Evolutionary conservation across 306 rosid species (phyloP).

Genomic region (Sicyos edulis): DNA sequence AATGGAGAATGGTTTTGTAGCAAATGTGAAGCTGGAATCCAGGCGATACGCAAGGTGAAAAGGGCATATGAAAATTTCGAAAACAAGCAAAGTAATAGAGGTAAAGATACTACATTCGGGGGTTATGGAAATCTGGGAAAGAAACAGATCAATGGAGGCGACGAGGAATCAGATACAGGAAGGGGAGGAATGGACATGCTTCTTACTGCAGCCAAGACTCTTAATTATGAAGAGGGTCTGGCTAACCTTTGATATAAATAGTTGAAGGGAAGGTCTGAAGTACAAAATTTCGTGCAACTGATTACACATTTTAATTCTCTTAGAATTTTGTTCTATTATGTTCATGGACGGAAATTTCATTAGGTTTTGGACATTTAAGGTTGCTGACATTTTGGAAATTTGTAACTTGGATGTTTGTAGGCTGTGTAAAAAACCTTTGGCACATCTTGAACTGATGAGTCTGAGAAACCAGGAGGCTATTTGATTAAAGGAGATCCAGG

Average conservation of each 20-base stretch:
- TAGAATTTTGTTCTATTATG: constrained; percentile 16
- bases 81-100: constrained; percentile 30
- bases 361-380: constrained; percentile 16
- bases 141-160: constrained; percentile 32
- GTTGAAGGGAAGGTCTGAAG: constrained; percentile 15
- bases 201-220: constrained; percentile 65
- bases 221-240: constrained; percentile 50
- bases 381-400: constrained; percentile 11
- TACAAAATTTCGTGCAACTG: not conserved
- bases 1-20: constrained; percentile 75
- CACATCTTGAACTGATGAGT: constrained; percentile 10
- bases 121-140: constrained; percentile 25
- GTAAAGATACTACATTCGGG: constrained; percentile 32
- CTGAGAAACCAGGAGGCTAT: constrained; percentile 15
- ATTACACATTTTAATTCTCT: constrained; percentile 9
- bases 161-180: constrained; percentile 38
- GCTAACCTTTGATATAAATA: constrained; percentile 25
- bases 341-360: not conserved
- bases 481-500: constrained; percentile 17
- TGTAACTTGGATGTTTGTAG: constrained; percentile 14
- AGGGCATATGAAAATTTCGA: constrained; percentile 39
- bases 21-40: constrained; percentile 56
- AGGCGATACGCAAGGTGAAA: constrained; percentile 49
- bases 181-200: constrained; percentile 85
- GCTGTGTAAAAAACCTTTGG: constrained; percentile 15